Conservation (phyloP, 306 rosid genomes). For the Rosa lucieae region DNA sequence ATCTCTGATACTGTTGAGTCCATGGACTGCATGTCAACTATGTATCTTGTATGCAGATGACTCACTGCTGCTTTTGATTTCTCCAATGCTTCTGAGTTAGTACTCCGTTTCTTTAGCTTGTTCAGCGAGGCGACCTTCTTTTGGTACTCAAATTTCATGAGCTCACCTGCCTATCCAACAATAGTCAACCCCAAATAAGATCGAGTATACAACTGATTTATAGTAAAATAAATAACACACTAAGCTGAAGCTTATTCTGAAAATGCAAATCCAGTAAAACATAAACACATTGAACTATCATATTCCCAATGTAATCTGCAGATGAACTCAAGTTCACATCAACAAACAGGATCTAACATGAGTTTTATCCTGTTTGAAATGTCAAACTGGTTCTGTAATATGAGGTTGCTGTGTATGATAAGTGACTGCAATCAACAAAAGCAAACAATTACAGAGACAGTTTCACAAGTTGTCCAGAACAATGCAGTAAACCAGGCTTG, state of each 20-base stretch:
- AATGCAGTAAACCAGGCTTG: background rate
- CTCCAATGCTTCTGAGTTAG: slow-evolving; percentile 73
- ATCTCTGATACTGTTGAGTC: slow-evolving; percentile 97
- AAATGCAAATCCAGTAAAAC: background rate
- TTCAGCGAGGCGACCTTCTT: slow-evolving; percentile 69
- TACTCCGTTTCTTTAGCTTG: slow-evolving; percentile 67
- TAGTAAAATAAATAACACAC: background rate
- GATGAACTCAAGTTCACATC: background rate
- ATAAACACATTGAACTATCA: background rate
- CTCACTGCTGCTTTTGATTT: slow-evolving; percentile 90
- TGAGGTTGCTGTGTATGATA: background rate
- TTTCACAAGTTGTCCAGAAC: background rate
- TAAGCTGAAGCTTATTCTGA: background rate
- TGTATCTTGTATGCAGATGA: slow-evolving; percentile 94
- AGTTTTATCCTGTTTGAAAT: background rate
- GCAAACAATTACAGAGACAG: background rate
- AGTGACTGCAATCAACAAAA: background rate
- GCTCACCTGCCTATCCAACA: slow-evolving; percentile 81
- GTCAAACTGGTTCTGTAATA: background rate
- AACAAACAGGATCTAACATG: background rate
- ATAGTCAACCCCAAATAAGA: slow-evolving; percentile 22
- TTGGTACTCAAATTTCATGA: slow-evolving; percentile 90
- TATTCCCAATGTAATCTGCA: background rate
- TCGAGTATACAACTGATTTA: background rate
- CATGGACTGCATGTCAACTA: slow-evolving; percentile 98